Evolutionary conservation across 129 eudicot genomes (phyloP).

Genomic region (Rutidosis leptorrhynchoides): DNA sequence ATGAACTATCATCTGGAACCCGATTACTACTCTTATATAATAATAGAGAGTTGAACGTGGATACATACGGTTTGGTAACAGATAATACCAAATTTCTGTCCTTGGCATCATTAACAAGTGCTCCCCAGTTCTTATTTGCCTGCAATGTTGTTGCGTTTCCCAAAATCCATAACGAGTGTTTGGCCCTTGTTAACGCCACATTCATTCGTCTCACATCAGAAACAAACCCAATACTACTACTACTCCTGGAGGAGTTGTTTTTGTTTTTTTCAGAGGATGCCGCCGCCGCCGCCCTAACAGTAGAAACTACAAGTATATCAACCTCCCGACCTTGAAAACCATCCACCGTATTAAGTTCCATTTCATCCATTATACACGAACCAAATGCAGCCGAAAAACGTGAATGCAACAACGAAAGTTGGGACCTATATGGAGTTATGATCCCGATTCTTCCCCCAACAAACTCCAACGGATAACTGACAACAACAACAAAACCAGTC

Average conservation of each 20-base stretch:
- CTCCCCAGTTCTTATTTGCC: conserved; percentile 76
- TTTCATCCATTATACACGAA: conserved; percentile 56
- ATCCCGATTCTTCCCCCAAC: conserved; percentile 81
- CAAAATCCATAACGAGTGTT: conserved; percentile 78
- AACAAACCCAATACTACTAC: conserved; percentile 79
- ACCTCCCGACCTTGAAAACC: conserved; percentile 99
- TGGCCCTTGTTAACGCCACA: conserved; percentile 97
- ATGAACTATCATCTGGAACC: conserved; percentile 24
- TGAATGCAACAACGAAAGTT: conserved; percentile 73
- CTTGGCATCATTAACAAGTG: conserved; percentile 74
- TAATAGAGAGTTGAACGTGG: conserved; percentile 36
- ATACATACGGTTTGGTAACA: conserved; percentile 55
- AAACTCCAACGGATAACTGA: conserved; percentile 74
- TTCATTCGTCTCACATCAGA: conserved; percentile 99
- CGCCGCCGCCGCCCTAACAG: conserved; percentile 77
- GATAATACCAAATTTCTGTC: conserved; percentile 66
- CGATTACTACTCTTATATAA: conserved; percentile 24
- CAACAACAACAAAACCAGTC: conserved; percentile 21
- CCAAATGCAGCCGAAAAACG: conserved; percentile 80
- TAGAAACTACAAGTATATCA: conserved; percentile 82
- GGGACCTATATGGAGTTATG: conserved; percentile 83
- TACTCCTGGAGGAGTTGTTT: conserved; percentile 28
- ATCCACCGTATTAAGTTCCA: conserved; percentile 93
- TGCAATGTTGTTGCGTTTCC: conserved; percentile 81
- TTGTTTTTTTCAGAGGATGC: conserved; percentile 32